Evolutionary conservation across 768 basidiomycete genomes (phyloP).

Genomic region (Grammothele lineata): DNA sequence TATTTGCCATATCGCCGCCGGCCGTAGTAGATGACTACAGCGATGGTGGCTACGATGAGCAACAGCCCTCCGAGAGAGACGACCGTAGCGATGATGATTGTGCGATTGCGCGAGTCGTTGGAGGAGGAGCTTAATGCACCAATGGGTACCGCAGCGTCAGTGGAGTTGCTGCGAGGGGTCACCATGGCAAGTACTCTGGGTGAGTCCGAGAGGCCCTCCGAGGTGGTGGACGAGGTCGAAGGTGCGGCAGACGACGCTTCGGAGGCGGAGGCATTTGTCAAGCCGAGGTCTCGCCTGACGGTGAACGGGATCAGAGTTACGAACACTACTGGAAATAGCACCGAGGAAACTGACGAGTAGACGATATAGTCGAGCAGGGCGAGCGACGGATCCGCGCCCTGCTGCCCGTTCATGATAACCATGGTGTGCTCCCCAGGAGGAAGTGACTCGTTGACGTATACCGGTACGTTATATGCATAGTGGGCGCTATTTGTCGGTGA

Average conservation of each 20-base stretch:
- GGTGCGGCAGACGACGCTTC: too few relatives aligned
- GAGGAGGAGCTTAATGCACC: too few relatives aligned
- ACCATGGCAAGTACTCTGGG: too few relatives aligned
- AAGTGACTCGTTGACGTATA: slow-evolving; percentile 30
- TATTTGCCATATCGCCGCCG: slow-evolving; percentile 2
- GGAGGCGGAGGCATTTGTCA: too few relatives aligned
- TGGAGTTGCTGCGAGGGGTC: too few relatives aligned
- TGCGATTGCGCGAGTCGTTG: slow-evolving; percentile 4
- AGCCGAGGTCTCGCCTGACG: not conserved
- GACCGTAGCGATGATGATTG: slow-evolving; percentile 12
- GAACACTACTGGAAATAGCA: not conserved
- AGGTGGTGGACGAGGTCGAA: too few relatives aligned
- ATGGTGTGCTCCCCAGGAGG: slow-evolving; percentile 26
- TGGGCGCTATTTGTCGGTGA: slow-evolving; percentile 17
- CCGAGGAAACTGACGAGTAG: slow-evolving; percentile 30
- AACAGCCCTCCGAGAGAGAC: slow-evolving; percentile 5
- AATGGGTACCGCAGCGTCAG: too few relatives aligned
- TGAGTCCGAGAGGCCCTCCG: too few relatives aligned
- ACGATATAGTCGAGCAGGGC: slow-evolving; percentile 37
- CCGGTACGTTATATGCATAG: slow-evolving; percentile 32
- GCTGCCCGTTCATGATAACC: slow-evolving; percentile 31
- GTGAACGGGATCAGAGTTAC: too few relatives aligned
- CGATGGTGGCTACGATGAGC: slow-evolving; percentile 1
- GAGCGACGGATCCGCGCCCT: slow-evolving; percentile 25
- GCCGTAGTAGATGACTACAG: slow-evolving; percentile 3